Base-by-base conservation (phyloP, 257 asterid species). In the Rauvolfia tetraphylla region DNA sequence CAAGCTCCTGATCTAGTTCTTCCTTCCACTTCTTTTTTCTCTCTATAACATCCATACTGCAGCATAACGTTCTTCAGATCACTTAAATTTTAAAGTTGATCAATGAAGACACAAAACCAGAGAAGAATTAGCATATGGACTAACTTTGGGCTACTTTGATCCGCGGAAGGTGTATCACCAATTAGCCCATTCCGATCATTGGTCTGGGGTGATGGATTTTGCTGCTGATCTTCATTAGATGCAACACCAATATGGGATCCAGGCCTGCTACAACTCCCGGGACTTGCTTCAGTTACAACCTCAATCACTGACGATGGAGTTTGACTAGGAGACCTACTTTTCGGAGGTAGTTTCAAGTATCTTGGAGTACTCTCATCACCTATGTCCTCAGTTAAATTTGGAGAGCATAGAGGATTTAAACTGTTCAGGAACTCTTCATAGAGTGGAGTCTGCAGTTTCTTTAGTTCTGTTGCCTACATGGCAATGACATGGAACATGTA, bases 11-110 rank as follows among this genome's bases (percentile, higher is more conserved):
- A 63, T 68, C 83, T 42, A 85, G 88, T 78, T 85, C 86, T 75
- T 82, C 88, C 66, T 85, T 82, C 88, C 88, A 85, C 63, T 80
- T 82, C 83, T 78, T 83, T 73, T 85, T 83, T 79, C 80, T 85
- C 78, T 85, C 88, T 49, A 56, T 65, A 63, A 80, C 77, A 20
- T 61, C 77, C 63, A 34, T 77, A 10, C 86, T 80, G 71, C 46
- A 62, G 36, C 62, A 80, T n/a, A 25, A n/a, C 42, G 63, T 0
- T 44, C 33, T 53, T 68, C 67, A 77, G 68, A 42, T 68, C 62
- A 80, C 42, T 12, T 14, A 13, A 34, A 54, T 41, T n/a, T 20
- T 20, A 73, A 23, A 57, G 54, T 56, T 61, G 48, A 77, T 56
- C 38, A 68, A 73, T 48, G 5, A 36, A 74, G 41, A 44, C 8